These are phyloP conservation scores for Casuarina glauca DNA, from an alignment of 306 rosid genomes.

Conservation along the genomic window DNA sequence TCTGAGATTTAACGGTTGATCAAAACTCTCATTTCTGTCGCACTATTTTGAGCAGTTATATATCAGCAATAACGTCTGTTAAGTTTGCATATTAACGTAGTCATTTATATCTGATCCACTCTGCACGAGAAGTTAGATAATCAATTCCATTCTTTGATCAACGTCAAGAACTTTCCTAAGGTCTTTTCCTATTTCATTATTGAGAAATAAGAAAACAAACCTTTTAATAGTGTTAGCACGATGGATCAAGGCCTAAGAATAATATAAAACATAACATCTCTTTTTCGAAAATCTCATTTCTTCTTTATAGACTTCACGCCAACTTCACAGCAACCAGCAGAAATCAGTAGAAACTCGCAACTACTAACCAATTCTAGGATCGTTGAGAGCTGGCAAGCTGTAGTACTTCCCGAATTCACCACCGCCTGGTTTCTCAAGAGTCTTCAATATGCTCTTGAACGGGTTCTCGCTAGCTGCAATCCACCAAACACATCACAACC, in stretches of 20 bases:
- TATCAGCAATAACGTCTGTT: not conserved
- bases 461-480: conserved; percentile 61
- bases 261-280: not conserved
- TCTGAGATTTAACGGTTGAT: not conserved
- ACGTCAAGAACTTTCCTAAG: not conserved
- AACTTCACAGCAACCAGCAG: conserved; percentile 21
- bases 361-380: conserved; percentile 80
- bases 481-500: conserved; percentile 12
- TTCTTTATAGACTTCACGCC: conserved; percentile 18
- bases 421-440: conserved; percentile 75
- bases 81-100: not conserved
- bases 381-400: conserved; percentile 87
- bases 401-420: conserved; percentile 87
- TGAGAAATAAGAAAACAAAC: not conserved
- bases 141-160: not conserved
- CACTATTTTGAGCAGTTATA: not conserved
- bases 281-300: not conserved
- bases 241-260: not conserved
- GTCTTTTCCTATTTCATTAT: not conserved
- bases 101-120: not conserved
- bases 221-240: not conserved
- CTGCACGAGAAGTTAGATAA: not conserved
- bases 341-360: conserved; percentile 12
- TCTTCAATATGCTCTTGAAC: conserved; percentile 64
- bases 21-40: not conserved